phyloP scores from a whole-genome alignment of 208 protist genomes.

The Crithidia sp. region DNA sequence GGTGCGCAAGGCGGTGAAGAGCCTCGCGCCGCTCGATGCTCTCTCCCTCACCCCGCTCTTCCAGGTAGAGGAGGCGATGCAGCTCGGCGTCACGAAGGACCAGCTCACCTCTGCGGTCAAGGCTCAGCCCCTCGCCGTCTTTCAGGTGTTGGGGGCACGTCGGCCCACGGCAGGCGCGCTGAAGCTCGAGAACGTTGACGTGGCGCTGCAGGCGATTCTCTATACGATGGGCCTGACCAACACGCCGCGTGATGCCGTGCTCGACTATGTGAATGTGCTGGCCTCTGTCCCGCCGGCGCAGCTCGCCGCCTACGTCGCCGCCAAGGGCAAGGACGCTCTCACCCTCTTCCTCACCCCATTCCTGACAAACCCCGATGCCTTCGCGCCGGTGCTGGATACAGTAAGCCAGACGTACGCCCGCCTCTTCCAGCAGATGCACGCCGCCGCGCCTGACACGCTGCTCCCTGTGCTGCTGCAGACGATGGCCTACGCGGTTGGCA shows the following conservation, averaged over 20 bases:
- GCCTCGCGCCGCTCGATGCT: conserved; percentile 40
- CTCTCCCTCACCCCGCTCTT: conserved; percentile 47
- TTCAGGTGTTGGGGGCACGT: conserved; percentile 48
- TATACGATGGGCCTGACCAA: conserved; percentile 82
- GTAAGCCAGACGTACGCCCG: conserved; percentile 49
- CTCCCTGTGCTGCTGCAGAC: conserved; percentile 50
- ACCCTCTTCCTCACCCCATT: conserved; percentile 72
- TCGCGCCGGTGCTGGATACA: conserved; percentile 51
- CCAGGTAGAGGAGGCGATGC: conserved; percentile 17
- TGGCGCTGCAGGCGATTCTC: conserved; percentile 53
- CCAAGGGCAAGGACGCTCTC: conserved; percentile 67
- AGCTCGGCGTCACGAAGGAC: conserved; percentile 52
- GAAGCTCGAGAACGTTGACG: conserved; percentile 42
- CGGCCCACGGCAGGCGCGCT: conserved; percentile 46
- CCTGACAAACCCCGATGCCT: conserved; percentile 66
- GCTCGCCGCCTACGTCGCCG: conserved; percentile 41
- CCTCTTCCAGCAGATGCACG: conserved; percentile 49
- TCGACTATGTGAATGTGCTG: conserved; percentile 69
- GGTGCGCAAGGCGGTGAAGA: conserved; percentile 23
- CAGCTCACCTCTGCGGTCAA: conserved; percentile 58
- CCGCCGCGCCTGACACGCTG: conserved; percentile 17
- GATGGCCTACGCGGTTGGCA: conserved; percentile 48
- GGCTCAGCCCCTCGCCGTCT: conserved; percentile 44
- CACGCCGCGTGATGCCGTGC: conserved; percentile 37
- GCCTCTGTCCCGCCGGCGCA: conserved; percentile 41